Base-by-base conservation (phyloP, 495 filamentous ascomycete genomes). In the Hypoxylon fuscum region DNA sequence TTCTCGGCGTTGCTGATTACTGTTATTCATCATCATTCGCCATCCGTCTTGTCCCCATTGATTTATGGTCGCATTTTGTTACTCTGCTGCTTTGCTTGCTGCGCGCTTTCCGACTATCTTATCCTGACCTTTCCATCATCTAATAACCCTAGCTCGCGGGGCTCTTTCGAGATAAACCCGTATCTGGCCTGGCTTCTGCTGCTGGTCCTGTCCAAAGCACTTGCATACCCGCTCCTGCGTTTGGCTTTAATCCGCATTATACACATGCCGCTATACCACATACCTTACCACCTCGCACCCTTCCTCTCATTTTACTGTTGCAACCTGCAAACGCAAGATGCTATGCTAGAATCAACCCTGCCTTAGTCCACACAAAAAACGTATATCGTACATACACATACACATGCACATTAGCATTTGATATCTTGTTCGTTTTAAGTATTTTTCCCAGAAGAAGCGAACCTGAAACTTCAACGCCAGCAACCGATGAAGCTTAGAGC, bases 211-310 rank as follows among this genome's bases (percentile, higher is more conserved):
- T n/a, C n/a, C n/a, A n/a, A n/a, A 66, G 47, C 57, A 67, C 64
- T 67, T 67, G 64, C 64, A 67, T 67, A 67, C 64, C 64, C 64
- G 64, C 64, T 62, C 64, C 59, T 67, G 64, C 64, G 64, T 67
- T 67, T 58, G 58, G 50, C 29, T 67, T 46, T 55, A 67, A 57
- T 57, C 54, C 58, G 52, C 57, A 67, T 66, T 62, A 62, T 59
- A 62, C 59, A 45, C 53, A 64, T 54, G 48, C 53, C 54, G 54
- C 54, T 58, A 57, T 63, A 46, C 52, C 43, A 43, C 43, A 37
- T 60, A n/a, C 58, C n/a, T n/a, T n/a, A 42, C 48, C n/a, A 41
- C 35, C 8, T n/a, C 25, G 48, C 38, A 17, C 15, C 37, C 43
- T 32, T 15, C 41, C 27, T 46, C 42, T 27, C n/a, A n/a, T n/a